Conservation (phyloP, 192 early-diverging fungal genomes). For the Podila epigama region DNA sequence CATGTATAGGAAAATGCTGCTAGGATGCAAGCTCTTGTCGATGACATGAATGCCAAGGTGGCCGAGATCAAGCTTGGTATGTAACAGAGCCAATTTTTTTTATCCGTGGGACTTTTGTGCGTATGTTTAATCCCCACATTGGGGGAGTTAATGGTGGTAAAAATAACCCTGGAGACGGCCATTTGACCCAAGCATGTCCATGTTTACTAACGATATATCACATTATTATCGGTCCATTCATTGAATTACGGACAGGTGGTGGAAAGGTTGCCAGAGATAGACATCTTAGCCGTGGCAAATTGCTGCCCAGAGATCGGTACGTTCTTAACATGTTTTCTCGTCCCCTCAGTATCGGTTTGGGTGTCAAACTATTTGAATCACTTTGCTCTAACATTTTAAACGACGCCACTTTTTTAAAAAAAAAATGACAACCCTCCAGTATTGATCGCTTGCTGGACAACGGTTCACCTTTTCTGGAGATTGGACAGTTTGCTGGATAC, state of each 20-base stretch:
- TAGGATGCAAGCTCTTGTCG: slow-evolving; percentile 71
- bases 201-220: not conserved
- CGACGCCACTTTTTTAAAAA: not conserved
- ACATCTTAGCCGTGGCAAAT: slow-evolving; percentile 85
- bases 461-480: slow-evolving; percentile 91
- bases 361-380: too few species aligned
- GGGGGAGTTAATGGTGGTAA: not conserved
- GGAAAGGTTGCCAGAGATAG: slow-evolving; percentile 82
- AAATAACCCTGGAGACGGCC: not conserved
- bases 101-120: not conserved
- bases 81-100: not conserved
- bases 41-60: slow-evolving; percentile 68
- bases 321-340: not conserved
- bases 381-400: not conserved
- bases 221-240: not conserved
- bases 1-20: slow-evolving; percentile 73
- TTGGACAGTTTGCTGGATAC: slow-evolving; percentile 92
- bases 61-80: slow-evolving; percentile 81
- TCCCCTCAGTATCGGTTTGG: too few species aligned
- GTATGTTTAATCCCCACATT: slow-evolving; percentile 1
- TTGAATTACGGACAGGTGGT: slow-evolving; percentile 66
- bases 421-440: slow-evolving; percentile 20
- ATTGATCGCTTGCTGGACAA: slow-evolving; percentile 81
- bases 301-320: slow-evolving; percentile 89
- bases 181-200: not conserved